Evolutionary conservation across 331 rosid genomes (phyloP).

Genomic region (Rosa hybrid): DNA sequence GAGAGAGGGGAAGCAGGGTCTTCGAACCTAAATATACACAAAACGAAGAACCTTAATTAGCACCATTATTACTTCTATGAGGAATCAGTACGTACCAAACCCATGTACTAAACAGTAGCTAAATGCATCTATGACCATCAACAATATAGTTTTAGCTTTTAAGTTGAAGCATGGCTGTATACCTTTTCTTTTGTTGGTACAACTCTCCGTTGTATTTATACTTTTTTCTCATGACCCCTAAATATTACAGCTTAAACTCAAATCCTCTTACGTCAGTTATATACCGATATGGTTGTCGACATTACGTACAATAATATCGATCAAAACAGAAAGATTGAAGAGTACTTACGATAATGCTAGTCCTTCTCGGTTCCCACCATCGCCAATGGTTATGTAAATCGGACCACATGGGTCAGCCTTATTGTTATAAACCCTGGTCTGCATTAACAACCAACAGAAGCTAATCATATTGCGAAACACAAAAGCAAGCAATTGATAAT

Average conservation of each 20-base stretch:
- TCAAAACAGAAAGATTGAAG: background rate
- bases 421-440: slow-evolving; percentile 62
- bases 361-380: slow-evolving; percentile 84
- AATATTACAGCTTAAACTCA: background rate
- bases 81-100: background rate
- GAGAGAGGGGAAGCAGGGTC: slow-evolving; percentile 51
- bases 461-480: background rate
- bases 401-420: slow-evolving; percentile 69
- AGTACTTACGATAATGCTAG: slow-evolving; percentile 55
- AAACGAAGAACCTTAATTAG: background rate
- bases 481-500: background rate
- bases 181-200: background rate
- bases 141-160: background rate
- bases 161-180: background rate
- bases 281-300: background rate
- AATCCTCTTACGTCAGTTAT: background rate
- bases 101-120: background rate
- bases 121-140: background rate
- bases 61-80: background rate
- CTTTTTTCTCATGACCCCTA: too few relatives aligned
- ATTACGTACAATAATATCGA: background rate
- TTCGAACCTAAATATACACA: slow-evolving; percentile 45
- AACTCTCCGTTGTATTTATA: background rate
- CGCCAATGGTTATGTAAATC: slow-evolving; percentile 58
- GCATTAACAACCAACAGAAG: slow-evolving; percentile 5